A percentile compares a stretch with the other conserved stretches of the same genome.
Conservation (phyloP, 768 basidiomycete genomes). For the Psilocybe tampanensis region DNA sequence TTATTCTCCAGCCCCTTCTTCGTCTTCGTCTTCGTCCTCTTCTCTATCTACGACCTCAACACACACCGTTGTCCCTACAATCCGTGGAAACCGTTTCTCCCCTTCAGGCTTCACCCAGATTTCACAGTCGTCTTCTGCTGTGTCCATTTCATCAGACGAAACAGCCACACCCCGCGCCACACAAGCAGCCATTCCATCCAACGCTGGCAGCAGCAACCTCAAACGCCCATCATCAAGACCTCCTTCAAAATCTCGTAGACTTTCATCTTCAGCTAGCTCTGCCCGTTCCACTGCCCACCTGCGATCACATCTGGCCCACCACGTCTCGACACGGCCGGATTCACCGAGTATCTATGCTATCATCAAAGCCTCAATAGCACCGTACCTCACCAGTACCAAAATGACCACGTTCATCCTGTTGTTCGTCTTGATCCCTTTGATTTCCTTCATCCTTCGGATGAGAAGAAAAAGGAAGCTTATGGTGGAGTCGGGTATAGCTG, state of each 20-base stretch:
- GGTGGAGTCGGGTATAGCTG: slow-evolving; percentile 15
- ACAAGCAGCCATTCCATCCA: slow-evolving; percentile 9
- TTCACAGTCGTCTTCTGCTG: slow-evolving; percentile 34
- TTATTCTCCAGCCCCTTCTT: slow-evolving; percentile 53
- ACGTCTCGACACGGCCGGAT: slow-evolving; percentile 13
- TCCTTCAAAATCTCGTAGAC: slow-evolving; percentile 27
- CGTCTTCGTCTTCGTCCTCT: slow-evolving; percentile 66
- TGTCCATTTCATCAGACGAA: slow-evolving; percentile 40
- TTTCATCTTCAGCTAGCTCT: slow-evolving; percentile 25
- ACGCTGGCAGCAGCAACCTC: slow-evolving; percentile 8
- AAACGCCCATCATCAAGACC: slow-evolving; percentile 13
- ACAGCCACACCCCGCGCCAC: slow-evolving; percentile 35
- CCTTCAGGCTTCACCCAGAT: slow-evolving; percentile 27
- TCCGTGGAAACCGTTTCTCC: slow-evolving; percentile 32
- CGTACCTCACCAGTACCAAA: slow-evolving; percentile 51
- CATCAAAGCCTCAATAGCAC: slow-evolving; percentile 48
- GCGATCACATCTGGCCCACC: slow-evolving; percentile 21
- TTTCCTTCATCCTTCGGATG: slow-evolving; percentile 54
- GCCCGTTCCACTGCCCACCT: slow-evolving; percentile 26
- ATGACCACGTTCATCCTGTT: slow-evolving; percentile 50
- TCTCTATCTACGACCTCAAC: slow-evolving; percentile 74
- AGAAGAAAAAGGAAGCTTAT: slow-evolving; percentile 41
- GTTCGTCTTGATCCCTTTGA: slow-evolving; percentile 46
- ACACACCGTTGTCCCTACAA: slow-evolving; percentile 66
- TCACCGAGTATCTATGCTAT: slow-evolving; percentile 41